phyloP scores from a whole-genome alignment of 768 basidiomycete species.

The Inosperma sp. region DNA sequence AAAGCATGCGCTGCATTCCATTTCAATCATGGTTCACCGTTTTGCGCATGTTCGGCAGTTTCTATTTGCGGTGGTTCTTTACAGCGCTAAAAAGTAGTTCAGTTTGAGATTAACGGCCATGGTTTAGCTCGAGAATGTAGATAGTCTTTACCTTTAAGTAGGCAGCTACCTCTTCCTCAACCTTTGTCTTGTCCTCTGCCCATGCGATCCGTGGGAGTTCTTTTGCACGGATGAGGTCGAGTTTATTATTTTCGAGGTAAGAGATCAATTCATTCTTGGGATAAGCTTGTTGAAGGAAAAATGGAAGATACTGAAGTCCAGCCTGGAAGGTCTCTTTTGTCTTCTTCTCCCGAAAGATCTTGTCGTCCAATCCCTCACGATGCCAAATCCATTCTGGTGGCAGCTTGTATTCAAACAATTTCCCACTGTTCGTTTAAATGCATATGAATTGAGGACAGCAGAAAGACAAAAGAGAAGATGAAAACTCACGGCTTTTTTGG shows the following conservation, averaged over 20 bases:
- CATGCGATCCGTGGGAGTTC: slow-evolving; percentile 23
- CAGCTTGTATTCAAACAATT: slow-evolving; percentile 21
- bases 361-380: slow-evolving; percentile 24
- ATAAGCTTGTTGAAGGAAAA: slow-evolving; percentile 18
- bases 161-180: slow-evolving; percentile 17
- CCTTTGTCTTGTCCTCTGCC: slow-evolving; percentile 24
- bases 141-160: slow-evolving; percentile 21
- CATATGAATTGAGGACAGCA: not conserved
- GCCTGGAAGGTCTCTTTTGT: slow-evolving; percentile 28
- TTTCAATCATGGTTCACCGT: too few species aligned
- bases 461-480: not conserved
- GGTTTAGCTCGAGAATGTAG: too few species aligned
- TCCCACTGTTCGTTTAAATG: slow-evolving; percentile 15
- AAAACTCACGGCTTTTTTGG: slow-evolving; percentile 23
- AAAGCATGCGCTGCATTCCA: too few species aligned
- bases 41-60: too few species aligned
- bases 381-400: slow-evolving; percentile 27
- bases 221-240: slow-evolving; percentile 23
- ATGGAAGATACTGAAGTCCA: slow-evolving; percentile 22
- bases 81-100: too few species aligned
- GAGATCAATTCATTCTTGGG: slow-evolving; percentile 13
- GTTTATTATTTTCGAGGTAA: slow-evolving; percentile 16
- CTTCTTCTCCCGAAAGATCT: slow-evolving; percentile 23
- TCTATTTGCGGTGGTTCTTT: too few species aligned
- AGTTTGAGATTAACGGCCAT: too few species aligned